Evolutionary conservation across 208 protist species (phyloP), one percentile per base, ranked within the genome.

Genomic region (Leishmania amazonensis): DNA sequence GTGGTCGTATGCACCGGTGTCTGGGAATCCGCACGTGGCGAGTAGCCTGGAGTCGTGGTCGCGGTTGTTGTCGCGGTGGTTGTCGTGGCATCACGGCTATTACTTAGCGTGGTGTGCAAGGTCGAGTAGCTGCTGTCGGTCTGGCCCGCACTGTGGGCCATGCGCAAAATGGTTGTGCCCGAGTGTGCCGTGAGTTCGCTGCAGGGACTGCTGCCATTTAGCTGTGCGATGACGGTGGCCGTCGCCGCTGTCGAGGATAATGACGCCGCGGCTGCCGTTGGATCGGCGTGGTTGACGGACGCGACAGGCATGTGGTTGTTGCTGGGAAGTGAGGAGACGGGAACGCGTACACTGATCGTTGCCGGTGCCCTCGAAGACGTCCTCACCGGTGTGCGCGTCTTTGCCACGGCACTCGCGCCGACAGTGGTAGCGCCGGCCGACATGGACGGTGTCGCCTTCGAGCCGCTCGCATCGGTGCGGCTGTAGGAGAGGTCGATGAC

Each of bases 401-500:
- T 62, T 35, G 17, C 51, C 35, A 11, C 77, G 40, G 31, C 49
- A 31, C 21, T 60, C 24, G 53, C 57, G 49, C 35, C 35, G 58
- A 73, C 40, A 54, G 42, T 45, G 31, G 79, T 40, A 8, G 42
- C 28, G 35, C 53, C 79, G 9, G 51, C n/a, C 31, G n/a, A 35
- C 13, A 45, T 40, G 1, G 53, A 0, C 45, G 57, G 31, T 24
- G 60, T 47, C 58, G 35, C 49, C 58, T 70, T 79, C 42, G 58
- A 71, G 53, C 75, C 58, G 42, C 75, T 47, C 2, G 72, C 78
- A 38, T 86, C 79, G 0, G 31, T 51, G 35, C 73, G 78, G 3
- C 72, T 45, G 67, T 70, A 86, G n/a, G 83, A 79, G 42, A 83
- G 74, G 31, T 80, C 75, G 74, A 87, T 87, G 19, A 87, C 83